Conservation (phyloP, 1,284 basidiomycete genomes). For the Apiotrichum veenhuisii region DNA sequence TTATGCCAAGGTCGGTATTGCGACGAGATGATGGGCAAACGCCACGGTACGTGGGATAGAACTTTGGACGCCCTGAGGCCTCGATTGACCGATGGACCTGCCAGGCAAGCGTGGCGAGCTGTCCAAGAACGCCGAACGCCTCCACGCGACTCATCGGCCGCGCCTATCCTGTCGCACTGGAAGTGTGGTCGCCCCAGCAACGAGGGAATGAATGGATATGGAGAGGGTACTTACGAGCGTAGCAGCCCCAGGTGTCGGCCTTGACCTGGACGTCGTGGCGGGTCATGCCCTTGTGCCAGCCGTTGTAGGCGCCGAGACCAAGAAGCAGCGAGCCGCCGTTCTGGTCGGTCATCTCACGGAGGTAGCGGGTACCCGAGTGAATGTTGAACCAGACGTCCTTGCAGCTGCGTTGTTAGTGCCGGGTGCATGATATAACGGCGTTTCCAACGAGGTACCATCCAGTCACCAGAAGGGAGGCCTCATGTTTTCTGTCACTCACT, state of each 20-base stretch:
- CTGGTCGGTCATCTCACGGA: conserved; percentile 25
- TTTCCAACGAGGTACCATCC: background rate
- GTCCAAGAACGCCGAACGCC: no score
- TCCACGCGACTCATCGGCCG: no score
- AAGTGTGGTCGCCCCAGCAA: no score
- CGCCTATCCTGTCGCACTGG: no score
- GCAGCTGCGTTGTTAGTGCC: conserved; percentile 16
- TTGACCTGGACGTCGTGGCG: conserved; percentile 45
- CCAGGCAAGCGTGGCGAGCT: no score
- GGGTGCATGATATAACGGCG: background rate
- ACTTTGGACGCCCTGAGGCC: no score
- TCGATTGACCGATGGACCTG: no score
- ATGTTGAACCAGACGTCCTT: conserved; percentile 58
- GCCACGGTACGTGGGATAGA: no score
- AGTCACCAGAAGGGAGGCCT: no score
- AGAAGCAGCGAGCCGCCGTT: conserved; percentile 61
- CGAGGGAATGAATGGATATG: no score
- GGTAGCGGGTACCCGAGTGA: conserved; percentile 30
- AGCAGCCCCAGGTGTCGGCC: background rate
- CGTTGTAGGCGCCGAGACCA: conserved; percentile 71
- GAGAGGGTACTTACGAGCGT: background rate
- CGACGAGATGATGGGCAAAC: no score
- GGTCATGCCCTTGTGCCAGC: conserved; percentile 66
- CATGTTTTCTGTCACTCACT: conserved; percentile 1
- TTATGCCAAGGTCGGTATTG: no score